Conservation (phyloP, 768 basidiomycete species). For the Pisolithus orientalis region DNA sequence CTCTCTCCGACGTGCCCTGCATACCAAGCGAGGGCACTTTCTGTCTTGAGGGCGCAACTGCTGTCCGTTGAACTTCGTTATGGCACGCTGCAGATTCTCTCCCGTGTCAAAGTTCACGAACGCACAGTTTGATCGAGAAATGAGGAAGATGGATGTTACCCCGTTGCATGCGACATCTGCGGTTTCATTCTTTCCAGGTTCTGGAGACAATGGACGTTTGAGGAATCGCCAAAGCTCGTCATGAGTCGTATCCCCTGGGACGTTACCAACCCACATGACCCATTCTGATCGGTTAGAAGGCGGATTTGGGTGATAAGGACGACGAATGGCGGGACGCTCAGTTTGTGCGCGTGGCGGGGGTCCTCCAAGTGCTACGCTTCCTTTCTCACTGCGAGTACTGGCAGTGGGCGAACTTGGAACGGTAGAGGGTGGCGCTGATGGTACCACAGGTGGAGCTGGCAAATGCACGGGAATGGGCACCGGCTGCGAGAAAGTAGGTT, state of each 20-base stretch:
- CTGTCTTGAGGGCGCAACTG: constrained; percentile 65
- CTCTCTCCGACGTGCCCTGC: constrained; percentile 70
- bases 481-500: neutral
- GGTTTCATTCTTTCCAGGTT: constrained; percentile 1
- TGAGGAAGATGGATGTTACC: constrained; percentile 83
- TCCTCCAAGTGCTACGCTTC: constrained; percentile 3
- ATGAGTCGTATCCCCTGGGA: constrained; percentile 74
- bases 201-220: constrained; percentile 29
- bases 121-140: constrained; percentile 90
- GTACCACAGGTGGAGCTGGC: neutral
- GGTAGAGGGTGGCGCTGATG: constrained; percentile 3
- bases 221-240: constrained; percentile 88
- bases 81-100: constrained; percentile 56
- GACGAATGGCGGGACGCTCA: constrained; percentile 36
- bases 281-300: constrained; percentile 77
- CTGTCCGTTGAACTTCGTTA: constrained; percentile 64
- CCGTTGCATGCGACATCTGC: constrained; percentile 33
- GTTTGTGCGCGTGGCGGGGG: constrained; percentile 1
- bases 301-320: constrained; percentile 63
- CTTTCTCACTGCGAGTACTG: neutral
- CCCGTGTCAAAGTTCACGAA: constrained; percentile 84
- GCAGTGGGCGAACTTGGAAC: constrained; percentile 1
- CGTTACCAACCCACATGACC: constrained; percentile 97
- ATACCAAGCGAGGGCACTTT: constrained; percentile 73
- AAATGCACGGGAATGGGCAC: constrained; percentile 2